Conservation (phyloP, 345 rosid genomes). For the Populus davidiana region DNA sequence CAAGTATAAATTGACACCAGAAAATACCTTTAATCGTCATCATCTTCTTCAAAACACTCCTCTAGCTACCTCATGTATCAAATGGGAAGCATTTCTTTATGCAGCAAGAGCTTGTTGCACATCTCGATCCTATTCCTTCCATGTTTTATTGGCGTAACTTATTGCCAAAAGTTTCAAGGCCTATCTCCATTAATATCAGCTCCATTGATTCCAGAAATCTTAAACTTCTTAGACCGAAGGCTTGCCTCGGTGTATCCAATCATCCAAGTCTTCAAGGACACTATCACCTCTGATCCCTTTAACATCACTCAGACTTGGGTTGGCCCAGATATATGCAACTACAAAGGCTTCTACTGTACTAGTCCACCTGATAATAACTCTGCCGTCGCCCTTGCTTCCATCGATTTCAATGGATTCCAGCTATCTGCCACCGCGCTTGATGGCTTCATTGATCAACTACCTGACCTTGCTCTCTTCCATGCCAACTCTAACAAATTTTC, state of each 20-base stretch:
- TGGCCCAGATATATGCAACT: conserved; percentile 39
- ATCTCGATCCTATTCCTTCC: background rate
- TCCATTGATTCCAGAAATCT: background rate
- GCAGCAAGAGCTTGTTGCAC: conserved; percentile 3
- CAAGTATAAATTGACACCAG: background rate
- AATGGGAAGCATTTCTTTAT: conserved; percentile 14
- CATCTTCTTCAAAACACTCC: background rate
- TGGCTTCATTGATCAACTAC: conserved; percentile 44
- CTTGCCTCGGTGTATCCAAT: conserved; percentile 18
- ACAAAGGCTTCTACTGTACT: conserved; percentile 42
- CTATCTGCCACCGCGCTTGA: conserved; percentile 34
- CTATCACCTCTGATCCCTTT: conserved; percentile 35
- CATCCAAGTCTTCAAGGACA: conserved; percentile 34
- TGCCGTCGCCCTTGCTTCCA: conserved; percentile 36
- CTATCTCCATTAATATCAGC: background rate
- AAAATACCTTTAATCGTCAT: background rate
- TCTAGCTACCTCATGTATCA: background rate
- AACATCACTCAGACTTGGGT: conserved; percentile 36
- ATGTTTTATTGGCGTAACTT: background rate
- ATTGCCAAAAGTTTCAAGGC: background rate
- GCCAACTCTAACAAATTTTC: conserved; percentile 49
- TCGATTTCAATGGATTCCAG: conserved; percentile 38
- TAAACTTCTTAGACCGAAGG: conserved; percentile 33
- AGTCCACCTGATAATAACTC: conserved; percentile 37
- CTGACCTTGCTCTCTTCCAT: conserved; percentile 53